These are phyloP conservation scores for Krasilnikovozyma curviuscula DNA, from an alignment of 768 basidiomycete genomes.

Conservation along the genomic window DNA sequence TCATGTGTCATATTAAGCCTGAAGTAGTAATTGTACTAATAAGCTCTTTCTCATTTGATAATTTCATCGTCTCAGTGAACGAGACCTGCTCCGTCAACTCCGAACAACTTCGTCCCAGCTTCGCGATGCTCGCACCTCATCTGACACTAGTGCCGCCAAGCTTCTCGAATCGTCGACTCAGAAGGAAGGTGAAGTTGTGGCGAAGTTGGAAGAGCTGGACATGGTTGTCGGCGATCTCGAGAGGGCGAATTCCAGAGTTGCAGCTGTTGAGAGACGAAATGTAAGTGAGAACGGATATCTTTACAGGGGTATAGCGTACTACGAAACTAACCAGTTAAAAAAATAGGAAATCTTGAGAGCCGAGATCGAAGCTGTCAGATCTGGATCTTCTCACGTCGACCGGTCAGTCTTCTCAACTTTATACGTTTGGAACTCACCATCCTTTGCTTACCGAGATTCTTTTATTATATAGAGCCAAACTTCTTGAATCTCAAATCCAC, in stretches of 20 bases:
- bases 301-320: not conserved
- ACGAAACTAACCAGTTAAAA: not conserved
- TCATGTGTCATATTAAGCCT: not conserved
- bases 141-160: constrained; percentile 82
- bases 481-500: constrained; percentile 50
- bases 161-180: constrained; percentile 80
- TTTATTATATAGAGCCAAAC: constrained; percentile 36
- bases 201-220: constrained; percentile 80
- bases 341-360: constrained; percentile 76
- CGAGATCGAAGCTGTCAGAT: constrained; percentile 77
- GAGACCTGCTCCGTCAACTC: constrained; percentile 80
- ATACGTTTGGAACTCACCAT: not conserved
- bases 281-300: constrained; percentile 29
- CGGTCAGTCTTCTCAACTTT: constrained; percentile 33
- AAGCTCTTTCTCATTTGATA: not conserved
- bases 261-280: constrained; percentile 80
- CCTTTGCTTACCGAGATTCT: not conserved
- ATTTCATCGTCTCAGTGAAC: constrained; percentile 40
- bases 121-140: constrained; percentile 69
- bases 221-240: constrained; percentile 88
- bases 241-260: constrained; percentile 82
- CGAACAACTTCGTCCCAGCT: constrained; percentile 73
- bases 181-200: constrained; percentile 47
- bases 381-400: constrained; percentile 51
- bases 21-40: not conserved